Percentiles rank a stretch among this genome's conserved stretches.
Conservation (phyloP, 805 yeast species). For the Sungouiozyma ichnusensis region DNA sequence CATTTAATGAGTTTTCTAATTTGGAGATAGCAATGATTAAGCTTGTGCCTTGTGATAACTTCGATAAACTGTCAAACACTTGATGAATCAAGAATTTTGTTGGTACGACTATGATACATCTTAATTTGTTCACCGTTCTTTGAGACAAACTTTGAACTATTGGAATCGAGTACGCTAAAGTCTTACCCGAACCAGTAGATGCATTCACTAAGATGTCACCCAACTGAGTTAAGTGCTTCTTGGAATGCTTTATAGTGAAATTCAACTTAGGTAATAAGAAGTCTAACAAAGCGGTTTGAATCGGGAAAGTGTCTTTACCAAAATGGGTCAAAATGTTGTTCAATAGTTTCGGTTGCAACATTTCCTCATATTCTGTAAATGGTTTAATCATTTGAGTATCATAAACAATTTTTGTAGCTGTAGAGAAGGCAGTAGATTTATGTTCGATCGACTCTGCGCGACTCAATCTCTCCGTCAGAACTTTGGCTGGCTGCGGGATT, state of each 20-base stretch:
- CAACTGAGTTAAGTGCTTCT: slow-evolving; percentile 37
- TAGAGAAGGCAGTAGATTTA: slow-evolving; percentile 28
- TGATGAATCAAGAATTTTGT: slow-evolving; percentile 81
- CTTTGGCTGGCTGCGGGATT: slow-evolving; percentile 66
- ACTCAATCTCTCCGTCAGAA: slow-evolving; percentile 7
- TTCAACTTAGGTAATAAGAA: slow-evolving; percentile 19
- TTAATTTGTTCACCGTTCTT: slow-evolving; percentile 57
- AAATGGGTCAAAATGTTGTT: slow-evolving; percentile 22
- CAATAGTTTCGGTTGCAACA: slow-evolving; percentile 24
- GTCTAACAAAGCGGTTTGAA: slow-evolving; percentile 25
- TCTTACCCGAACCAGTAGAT: slow-evolving; percentile 93
- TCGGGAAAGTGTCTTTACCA: slow-evolving; percentile 24
- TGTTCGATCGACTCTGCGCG: slow-evolving; percentile 33
- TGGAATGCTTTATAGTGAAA: slow-evolving; percentile 17
- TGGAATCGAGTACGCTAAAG: slow-evolving; percentile 81
- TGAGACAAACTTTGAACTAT: slow-evolving; percentile 55
- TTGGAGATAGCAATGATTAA: slow-evolving; percentile 44
- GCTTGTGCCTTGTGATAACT: slow-evolving; percentile 55
- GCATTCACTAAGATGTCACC: slow-evolving; percentile 88
- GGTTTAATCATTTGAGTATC: slow-evolving; percentile 20
- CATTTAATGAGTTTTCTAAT: slow-evolving; percentile 46
- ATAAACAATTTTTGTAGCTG: slow-evolving; percentile 21
- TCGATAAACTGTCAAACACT: slow-evolving; percentile 55
- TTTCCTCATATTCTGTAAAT: slow-evolving; percentile 11
- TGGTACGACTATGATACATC: slow-evolving; percentile 79